Evolutionary conservation across 306 rosid genomes (phyloP).

Genomic region (Vigna reflexopilosa): DNA sequence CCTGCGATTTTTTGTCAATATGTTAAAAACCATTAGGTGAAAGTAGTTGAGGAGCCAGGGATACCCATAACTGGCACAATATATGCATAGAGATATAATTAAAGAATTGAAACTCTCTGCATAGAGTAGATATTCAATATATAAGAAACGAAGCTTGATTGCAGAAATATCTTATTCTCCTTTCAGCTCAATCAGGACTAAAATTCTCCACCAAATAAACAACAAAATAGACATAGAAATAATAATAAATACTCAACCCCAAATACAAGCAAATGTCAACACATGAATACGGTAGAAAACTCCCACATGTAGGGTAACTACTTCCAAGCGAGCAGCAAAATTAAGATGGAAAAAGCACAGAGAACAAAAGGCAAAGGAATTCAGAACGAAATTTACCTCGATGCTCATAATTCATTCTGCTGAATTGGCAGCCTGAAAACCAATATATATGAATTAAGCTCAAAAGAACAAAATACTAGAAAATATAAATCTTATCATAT

Average conservation of each 20-base stretch:
- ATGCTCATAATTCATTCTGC: constrained; percentile 93
- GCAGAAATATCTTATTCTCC: neutral
- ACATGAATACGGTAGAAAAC: constrained; percentile 33
- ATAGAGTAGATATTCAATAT: constrained; percentile 1
- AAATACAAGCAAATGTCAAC: neutral
- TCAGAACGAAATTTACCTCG: constrained; percentile 64
- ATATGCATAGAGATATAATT: too few species aligned
- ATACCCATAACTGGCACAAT: too few species aligned
- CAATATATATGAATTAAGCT: constrained; percentile 39
- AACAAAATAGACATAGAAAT: constrained; percentile 8
- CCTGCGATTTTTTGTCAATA: too few species aligned
- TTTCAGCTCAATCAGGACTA: too few species aligned
- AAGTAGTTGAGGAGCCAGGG: too few species aligned
- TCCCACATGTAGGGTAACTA: neutral
- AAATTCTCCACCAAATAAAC: neutral
- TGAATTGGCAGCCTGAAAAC: constrained; percentile 71
- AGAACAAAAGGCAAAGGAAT: constrained; percentile 3
- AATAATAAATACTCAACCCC: constrained; percentile 8
- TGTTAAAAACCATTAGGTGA: too few species aligned
- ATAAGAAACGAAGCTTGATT: constrained; percentile 34
- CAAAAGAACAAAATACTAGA: constrained; percentile 20
- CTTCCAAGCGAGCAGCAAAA: too few species aligned
- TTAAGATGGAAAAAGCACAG: too few species aligned
- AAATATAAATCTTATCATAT: neutral
- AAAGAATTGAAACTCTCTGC: too few species aligned